Evolutionary conservation across 192 early-diverging fungal genomes (phyloP), one percentile per base, ranked within the genome.

Genomic region (Coemansia javaensis): DNA sequence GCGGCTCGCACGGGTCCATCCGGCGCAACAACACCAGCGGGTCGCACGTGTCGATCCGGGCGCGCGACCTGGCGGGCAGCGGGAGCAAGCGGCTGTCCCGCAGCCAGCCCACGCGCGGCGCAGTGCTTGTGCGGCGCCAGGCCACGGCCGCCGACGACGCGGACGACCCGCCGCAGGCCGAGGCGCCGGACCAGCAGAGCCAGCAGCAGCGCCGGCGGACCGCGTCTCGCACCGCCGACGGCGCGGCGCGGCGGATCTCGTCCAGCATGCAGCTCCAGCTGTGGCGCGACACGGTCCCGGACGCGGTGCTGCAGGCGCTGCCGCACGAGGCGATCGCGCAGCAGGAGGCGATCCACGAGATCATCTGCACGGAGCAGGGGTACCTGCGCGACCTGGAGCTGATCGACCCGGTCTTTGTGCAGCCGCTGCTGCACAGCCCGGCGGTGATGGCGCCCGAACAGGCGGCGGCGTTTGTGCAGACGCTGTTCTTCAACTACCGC

Each of bases 311-410:
- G 35, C 60, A 59, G 53, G 25, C 47, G 24, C 56, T 75, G 15
- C 18, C 22, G 14, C 21, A 50, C 0, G 61, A 64, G 37, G 39
- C 56, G 5, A 37, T 75, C 18, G 72, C 61, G 10, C 63, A 36
- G 32, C 95, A 98, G 55, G 92, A 98, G 63, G 80, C 82, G 17
- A 97, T 98, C 48, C 89, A 83, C 53, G 95, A 98, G 63, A 50
- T 94, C 21, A 85, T 95, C 14, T 79, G 83, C 34, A 94, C 88
- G 0, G 90, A 98, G 63, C 79, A 81, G 15, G 85, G 90, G 44
- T 98, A 91, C 78, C 82, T 94, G 22, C 79, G 76, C 36, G 93
- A 98, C 40, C 64, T 98, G 45, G 83, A 85, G 48, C 79, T 89
- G 35, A 78, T 97, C 4, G 76, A 88, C 54, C 69, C 77, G 36